These are phyloP conservation scores for Colletotrichum zoysiae DNA, from an alignment of 2,329 filamentous ascomycete genomes.

Conservation along the genomic window DNA sequence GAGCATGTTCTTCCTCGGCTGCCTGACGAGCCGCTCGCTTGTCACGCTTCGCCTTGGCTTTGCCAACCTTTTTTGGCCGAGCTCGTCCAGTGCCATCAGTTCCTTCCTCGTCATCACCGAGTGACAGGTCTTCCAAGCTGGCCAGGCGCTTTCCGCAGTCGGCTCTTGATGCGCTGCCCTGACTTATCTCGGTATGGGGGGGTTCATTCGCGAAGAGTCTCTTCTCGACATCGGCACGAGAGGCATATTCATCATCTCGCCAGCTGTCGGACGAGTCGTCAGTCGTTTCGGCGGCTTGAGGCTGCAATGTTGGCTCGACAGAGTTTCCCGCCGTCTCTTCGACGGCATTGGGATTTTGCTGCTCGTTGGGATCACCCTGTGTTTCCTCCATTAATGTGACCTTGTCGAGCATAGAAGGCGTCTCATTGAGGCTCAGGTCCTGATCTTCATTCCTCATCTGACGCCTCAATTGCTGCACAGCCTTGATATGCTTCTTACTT, in stretches of 20 bases:
- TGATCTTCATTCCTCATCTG: slow-evolving; percentile 87
- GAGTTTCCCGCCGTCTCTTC: neutral
- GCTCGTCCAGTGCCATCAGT: neutral
- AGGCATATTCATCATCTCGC: slow-evolving; percentile 38
- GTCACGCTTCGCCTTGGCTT: slow-evolving; percentile 64
- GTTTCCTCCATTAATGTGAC: slow-evolving; percentile 15
- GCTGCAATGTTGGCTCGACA: neutral
- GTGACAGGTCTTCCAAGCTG: neutral
- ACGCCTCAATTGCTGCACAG: slow-evolving; percentile 80
- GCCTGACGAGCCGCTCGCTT: slow-evolving; percentile 60
- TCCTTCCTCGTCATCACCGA: neutral
- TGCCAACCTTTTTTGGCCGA: slow-evolving; percentile 59
- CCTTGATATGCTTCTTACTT: slow-evolving; percentile 96
- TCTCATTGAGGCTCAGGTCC: slow-evolving; percentile 56
- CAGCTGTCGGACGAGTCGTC: neutral
- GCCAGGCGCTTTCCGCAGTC: neutral
- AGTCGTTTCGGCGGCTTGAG: neutral
- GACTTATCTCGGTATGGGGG: too few relatives aligned
- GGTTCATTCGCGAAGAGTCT: slow-evolving; percentile 15
- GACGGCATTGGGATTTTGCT: neutral
- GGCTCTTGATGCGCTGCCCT: neutral
- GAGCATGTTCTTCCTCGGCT: slow-evolving; percentile 50
- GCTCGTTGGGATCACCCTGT: slow-evolving; percentile 9
- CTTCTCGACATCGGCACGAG: slow-evolving; percentile 36
- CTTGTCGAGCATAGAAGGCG: neutral